Evolutionary conservation across 768 basidiomycete species (phyloP).

Genomic region (Suillus variegatus): DNA sequence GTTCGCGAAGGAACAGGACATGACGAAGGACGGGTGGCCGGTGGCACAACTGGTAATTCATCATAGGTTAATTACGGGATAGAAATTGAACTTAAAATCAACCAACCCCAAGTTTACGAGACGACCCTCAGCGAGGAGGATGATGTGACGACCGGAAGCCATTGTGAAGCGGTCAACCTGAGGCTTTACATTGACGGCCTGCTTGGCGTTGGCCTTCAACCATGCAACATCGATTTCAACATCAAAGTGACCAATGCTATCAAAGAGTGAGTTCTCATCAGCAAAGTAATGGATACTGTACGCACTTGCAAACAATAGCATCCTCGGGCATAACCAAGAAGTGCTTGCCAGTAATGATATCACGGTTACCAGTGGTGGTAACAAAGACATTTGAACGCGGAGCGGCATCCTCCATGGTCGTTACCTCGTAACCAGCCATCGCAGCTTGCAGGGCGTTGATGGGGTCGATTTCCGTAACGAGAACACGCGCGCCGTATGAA

Average conservation of each 20-base stretch:
- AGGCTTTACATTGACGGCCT: slow-evolving; percentile 90
- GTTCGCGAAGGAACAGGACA: slow-evolving; percentile 99
- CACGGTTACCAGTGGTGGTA: slow-evolving; percentile 97
- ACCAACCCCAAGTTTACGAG: slow-evolving; percentile 95
- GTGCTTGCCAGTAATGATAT: slow-evolving; percentile 93
- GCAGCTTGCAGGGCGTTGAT: slow-evolving; percentile 99
- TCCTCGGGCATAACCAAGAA: slow-evolving; percentile 96
- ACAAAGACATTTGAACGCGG: slow-evolving; percentile 89
- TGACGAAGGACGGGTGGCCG: slow-evolving; percentile 99
- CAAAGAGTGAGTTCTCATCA: slow-evolving; percentile 13
- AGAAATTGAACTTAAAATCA: neutral
- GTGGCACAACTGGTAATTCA: slow-evolving; percentile 74
- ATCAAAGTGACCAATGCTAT: slow-evolving; percentile 84
- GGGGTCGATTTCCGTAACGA: slow-evolving; percentile 98
- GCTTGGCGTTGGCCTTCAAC: slow-evolving; percentile 91
- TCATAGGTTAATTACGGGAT: slow-evolving; percentile 11
- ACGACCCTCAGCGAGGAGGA: slow-evolving; percentile 97
- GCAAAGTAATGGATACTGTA: slow-evolving; percentile 16
- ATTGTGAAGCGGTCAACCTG: slow-evolving; percentile 99
- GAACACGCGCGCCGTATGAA: slow-evolving; percentile 95
- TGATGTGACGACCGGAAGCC: slow-evolving; percentile 88
- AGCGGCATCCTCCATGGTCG: slow-evolving; percentile 98
- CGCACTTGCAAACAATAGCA: slow-evolving; percentile 97
- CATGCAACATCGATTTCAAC: slow-evolving; percentile 96
- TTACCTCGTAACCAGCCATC: slow-evolving; percentile 99